Percentiles rank a stretch among this genome's conserved stretches.
These are phyloP conservation scores for Phytopythium delawarense DNA, from an alignment of 352 stramenopile genomes.

Conservation along the genomic window DNA sequence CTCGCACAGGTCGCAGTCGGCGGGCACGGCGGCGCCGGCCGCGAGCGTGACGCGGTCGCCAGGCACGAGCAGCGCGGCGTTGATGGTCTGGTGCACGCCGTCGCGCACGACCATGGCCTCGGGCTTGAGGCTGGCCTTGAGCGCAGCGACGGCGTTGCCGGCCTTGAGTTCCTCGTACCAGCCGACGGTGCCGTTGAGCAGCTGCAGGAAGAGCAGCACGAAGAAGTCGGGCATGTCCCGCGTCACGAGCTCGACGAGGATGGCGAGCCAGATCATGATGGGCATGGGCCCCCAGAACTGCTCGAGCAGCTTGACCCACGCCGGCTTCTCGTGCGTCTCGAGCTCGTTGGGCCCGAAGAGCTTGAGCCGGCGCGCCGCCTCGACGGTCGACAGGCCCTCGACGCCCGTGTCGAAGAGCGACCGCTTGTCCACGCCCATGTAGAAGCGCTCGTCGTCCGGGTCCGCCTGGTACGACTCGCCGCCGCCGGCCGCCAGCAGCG, in stretches of 20 bases:
- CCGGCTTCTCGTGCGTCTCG: constrained; percentile 35
- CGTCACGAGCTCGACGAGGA: constrained; percentile 72
- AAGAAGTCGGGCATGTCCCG: constrained; percentile 54
- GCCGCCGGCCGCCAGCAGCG: constrained; percentile 18
- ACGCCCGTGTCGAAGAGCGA: constrained; percentile 62
- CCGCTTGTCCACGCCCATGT: constrained; percentile 80
- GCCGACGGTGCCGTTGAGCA: constrained; percentile 62
- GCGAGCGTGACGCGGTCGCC: constrained; percentile 92
- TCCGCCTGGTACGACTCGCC: constrained; percentile 10
- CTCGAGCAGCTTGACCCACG: constrained; percentile 52
- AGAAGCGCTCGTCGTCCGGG: constrained; percentile 60
- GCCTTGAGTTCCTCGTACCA: constrained; percentile 85
- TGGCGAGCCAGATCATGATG: constrained; percentile 91
- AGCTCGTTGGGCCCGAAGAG: constrained; percentile 90
- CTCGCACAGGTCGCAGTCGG: constrained; percentile 87
- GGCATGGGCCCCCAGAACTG: constrained; percentile 86
- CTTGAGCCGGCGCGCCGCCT: constrained; percentile 73
- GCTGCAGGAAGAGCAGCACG: constrained; percentile 65
- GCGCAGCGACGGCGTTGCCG: constrained; percentile 75
- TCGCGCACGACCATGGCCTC: constrained; percentile 87
- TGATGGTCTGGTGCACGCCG: constrained; percentile 85
- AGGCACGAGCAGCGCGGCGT: constrained; percentile 89
- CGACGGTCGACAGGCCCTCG: constrained; percentile 72
- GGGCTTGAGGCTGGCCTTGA: constrained; percentile 85
- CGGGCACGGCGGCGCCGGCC: constrained; percentile 88